Conservation (phyloP, 2,329 filamentous ascomycete genomes). For the Pseudocercospora musae region DNA sequence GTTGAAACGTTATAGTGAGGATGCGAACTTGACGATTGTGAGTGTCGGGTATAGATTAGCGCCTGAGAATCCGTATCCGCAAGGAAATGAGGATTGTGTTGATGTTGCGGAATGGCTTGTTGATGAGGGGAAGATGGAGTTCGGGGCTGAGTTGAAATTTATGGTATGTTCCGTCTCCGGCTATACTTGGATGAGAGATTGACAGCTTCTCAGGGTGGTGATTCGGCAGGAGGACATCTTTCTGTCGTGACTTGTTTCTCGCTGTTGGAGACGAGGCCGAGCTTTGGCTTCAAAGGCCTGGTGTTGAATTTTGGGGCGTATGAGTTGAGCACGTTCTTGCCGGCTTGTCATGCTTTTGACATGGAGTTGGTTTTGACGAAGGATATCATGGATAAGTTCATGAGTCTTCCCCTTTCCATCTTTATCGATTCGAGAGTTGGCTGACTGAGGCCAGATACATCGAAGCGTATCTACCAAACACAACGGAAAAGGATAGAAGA, state of each 20-base stretch:
- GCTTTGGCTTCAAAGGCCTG: slow-evolving; percentile 48
- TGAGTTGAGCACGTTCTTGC: slow-evolving; percentile 47
- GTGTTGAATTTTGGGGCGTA: slow-evolving; percentile 54
- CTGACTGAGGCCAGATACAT: slow-evolving; percentile 38
- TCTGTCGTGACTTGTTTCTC: slow-evolving; percentile 47
- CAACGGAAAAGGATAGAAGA: slow-evolving; percentile 41
- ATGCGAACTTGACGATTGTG: slow-evolving; percentile 48
- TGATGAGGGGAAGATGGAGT: slow-evolving; percentile 44
- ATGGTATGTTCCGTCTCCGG: neutral
- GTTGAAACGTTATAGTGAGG: slow-evolving; percentile 51
- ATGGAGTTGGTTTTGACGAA: slow-evolving; percentile 45
- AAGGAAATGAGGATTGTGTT: slow-evolving; percentile 54
- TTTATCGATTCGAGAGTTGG: neutral
- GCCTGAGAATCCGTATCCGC: slow-evolving; percentile 58
- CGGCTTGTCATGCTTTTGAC: slow-evolving; percentile 42
- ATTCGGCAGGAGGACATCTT: slow-evolving; percentile 54
- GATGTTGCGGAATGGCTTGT: slow-evolving; percentile 56
- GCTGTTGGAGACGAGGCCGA: slow-evolving; percentile 41
- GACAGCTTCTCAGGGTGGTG: slow-evolving; percentile 42
- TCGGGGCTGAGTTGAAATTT: slow-evolving; percentile 38
- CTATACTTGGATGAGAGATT: no score
- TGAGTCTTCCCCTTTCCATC: slow-evolving; percentile 14
- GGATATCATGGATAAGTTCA: slow-evolving; percentile 43
- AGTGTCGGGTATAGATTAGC: slow-evolving; percentile 59
- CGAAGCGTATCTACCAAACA: slow-evolving; percentile 46